Percentiles rank a stretch among this genome's conserved stretches.
phyloP scores from a whole-genome alignment of 441 rosid species.

The Populus hybrid region DNA sequence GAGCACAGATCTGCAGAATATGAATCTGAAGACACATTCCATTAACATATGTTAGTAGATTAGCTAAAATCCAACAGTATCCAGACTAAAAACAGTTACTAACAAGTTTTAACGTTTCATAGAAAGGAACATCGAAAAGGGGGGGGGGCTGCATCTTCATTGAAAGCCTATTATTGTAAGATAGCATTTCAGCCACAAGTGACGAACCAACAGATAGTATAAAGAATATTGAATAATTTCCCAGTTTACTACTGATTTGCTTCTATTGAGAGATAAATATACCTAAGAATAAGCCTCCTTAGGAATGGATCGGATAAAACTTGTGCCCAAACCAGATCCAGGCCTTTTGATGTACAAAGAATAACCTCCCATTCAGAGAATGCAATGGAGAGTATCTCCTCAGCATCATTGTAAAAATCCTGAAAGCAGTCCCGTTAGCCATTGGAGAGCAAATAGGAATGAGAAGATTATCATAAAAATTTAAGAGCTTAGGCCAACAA shows the following conservation, averaged over 20 bases:
- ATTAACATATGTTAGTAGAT: neutral
- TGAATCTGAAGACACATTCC: conserved; percentile 57
- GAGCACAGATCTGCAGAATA: conserved; percentile 73
- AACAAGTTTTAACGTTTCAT: neutral
- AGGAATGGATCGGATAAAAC: conserved; percentile 80
- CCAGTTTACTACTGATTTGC: neutral
- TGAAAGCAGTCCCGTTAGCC: conserved; percentile 23
- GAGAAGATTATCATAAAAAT: neutral
- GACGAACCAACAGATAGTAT: neutral
- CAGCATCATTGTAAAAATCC: conserved; percentile 63
- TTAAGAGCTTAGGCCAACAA: conserved; percentile 14
- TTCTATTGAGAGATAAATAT: conserved; percentile 1
- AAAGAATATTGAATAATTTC: neutral
- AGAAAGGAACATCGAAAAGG: neutral
- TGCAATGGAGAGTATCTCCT: conserved; percentile 63
- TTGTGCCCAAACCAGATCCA: conserved; percentile 95
- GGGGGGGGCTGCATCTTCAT: neutral
- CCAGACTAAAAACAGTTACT: neutral
- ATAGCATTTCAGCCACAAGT: neutral
- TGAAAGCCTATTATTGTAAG: neutral
- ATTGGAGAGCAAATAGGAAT: conserved; percentile 13
- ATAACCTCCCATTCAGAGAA: conserved; percentile 82
- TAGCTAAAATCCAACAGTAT: neutral
- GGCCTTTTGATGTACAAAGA: conserved; percentile 64
- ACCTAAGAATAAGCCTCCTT: conserved; percentile 89